Base-by-base conservation (phyloP, 148 eudicot species). In the Rhododendron mucronatum region DNA sequence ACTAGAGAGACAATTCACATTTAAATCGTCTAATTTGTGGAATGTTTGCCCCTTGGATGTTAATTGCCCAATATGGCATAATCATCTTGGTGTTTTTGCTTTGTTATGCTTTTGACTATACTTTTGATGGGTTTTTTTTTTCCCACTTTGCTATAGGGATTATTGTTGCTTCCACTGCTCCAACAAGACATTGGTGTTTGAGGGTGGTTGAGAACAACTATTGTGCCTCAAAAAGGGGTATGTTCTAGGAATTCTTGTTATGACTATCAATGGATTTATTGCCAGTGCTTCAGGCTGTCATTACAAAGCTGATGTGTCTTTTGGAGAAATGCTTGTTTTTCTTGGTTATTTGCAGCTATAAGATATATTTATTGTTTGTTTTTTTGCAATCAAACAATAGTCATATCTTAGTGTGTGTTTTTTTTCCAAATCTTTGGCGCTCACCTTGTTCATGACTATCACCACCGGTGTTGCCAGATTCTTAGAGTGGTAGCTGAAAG, bases 181-280 rank as follows among this genome's bases (percentile, higher is more conserved):
- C 98, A 74, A 88, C 86, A 75, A 92, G 95, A 86, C 98, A 96
- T 91, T 92, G 92, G 89, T 95, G 95, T 88, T 92, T 96, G 88
- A 95, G 89, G 88, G 95, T 96, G 78, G 98, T 95, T 69, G 99
- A 96, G 88, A 95, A 96, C 88, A 93, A 91, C 88, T 95, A 90
- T 85, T 95, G 98, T 89, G 93, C 98, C 85, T 95, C 99, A 80
- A 96, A 90, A 88, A 91, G 95, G 87, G 99, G 99, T 96, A 94
- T 87, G 91, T 84, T 61, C 63, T 59, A 74, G 16, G 10, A 21
- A 39, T 83, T 57, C 78, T 45, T 59, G 20, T 7, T 65, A 33
- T 85, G n/a, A 20, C 3, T 21, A 47, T 75, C 65, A n/a, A 14
- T 41, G 16, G 75, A 57, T 76, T 21, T 53, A 47, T 39, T 82